Evolutionary conservation across 306 rosid genomes (phyloP), one percentile per base, ranked within the genome.

Genomic region (Lathyrus oleraceus): DNA sequence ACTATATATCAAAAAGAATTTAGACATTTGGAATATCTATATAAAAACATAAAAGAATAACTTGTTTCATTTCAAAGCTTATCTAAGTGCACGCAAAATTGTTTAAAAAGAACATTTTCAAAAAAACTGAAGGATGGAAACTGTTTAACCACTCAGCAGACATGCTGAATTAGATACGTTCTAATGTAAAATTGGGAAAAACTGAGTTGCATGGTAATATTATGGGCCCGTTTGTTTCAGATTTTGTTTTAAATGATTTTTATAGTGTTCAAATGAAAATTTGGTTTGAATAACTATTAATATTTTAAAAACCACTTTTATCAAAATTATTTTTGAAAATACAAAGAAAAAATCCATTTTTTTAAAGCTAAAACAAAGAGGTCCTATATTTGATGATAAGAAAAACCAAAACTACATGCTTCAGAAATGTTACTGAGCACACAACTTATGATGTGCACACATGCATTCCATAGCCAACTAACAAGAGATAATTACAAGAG

Each of bases 401-500:
- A 56, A 35, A 35, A 35, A 62, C 38, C 30, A 54, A 54, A 44
- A 39, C 65, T 43, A 42, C 35, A 45, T 40, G 38, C 38, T 73
- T 67, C 71, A 67, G 27, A 16, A 73, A 27, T 42, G 54, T 42
- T 39, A 65, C 30, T 48, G 12, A 48, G 70, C 40, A 20, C n/a
- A n/a, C n/a, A n/a, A n/a, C 59, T 67, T 59, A 23, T 12, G 52
- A 57, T 65, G 66, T 19, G 35, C 39, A 61, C 27, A 52, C n/a
- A 58, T 36, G 69, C 72, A 57, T 17, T 75, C 53, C 39, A 32
- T 21, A 45, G 68, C 35, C 44, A 73, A 61, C 65, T 13, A 73
- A 52, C 40, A 13, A 20, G 72, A 16, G 28, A 66, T 28, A 74
- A 42, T 36, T 32, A 25, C 27, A 70, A 15, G 52, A 59, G 66